A percentile compares a stretch with the other conserved stretches of the same genome.
Conservation (phyloP, 148 eudicot species). For the Spergularia marina region DNA sequence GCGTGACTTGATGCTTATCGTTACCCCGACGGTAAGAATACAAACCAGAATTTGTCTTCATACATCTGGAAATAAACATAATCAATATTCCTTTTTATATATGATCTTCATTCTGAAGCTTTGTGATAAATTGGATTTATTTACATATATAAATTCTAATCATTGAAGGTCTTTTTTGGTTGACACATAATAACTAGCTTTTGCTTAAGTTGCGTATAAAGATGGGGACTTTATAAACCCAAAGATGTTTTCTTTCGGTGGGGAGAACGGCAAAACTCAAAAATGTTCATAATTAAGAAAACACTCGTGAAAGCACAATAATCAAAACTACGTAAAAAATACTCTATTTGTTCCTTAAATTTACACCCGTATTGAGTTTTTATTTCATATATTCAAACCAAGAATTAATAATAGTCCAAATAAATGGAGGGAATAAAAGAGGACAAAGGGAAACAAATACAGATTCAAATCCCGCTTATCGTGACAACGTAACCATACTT, state of each 20-base stretch:
- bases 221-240: no score
- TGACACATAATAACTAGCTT: slow-evolving; percentile 2
- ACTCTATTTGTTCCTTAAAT: no score
- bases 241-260: no score
- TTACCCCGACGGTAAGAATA: slow-evolving; percentile 26
- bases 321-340: neutral
- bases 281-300: slow-evolving; percentile 1
- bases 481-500: no score
- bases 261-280: neutral
- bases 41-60: slow-evolving; percentile 33
- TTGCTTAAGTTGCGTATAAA: neutral
- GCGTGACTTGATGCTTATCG: slow-evolving; percentile 39
- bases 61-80: slow-evolving; percentile 27
- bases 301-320: neutral
- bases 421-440: no score
- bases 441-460: no score
- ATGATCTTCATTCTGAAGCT: slow-evolving; percentile 1
- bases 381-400: no score
- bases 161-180: neutral
- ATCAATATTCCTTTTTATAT: slow-evolving; percentile 16
- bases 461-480: no score
- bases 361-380: no score
- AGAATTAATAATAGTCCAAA: no score
- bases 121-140: slow-evolving; percentile 27
- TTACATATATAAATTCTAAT: slow-evolving; percentile 23